These are phyloP conservation scores for Acanthamoeba culbertsoni DNA, from an alignment of 208 protist genomes.

Conservation along the genomic window DNA sequence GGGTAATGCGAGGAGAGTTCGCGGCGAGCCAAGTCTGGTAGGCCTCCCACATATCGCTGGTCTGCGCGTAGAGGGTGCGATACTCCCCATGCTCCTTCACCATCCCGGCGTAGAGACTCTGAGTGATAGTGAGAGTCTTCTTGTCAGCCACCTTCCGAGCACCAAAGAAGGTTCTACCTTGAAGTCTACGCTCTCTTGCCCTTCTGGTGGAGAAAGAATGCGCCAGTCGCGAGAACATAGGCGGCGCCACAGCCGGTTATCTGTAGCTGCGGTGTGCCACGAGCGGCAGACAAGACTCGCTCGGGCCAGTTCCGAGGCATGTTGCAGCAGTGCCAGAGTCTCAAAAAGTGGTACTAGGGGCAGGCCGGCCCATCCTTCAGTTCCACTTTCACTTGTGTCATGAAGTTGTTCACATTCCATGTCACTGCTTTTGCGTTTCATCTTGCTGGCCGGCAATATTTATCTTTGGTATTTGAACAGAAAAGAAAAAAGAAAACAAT, in stretches of 20 bases:
- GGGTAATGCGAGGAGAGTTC: neutral
- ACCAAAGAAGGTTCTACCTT: neutral
- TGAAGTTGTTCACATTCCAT: neutral
- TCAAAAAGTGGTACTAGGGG: neutral
- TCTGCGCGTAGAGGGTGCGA: neutral
- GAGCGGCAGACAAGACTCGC: neutral
- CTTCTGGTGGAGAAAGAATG: neutral
- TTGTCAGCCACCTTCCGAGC: neutral
- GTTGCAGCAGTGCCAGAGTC: neutral
- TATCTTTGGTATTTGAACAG: neutral
- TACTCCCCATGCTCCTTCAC: neutral
- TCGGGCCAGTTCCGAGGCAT: neutral
- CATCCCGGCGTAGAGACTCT: neutral
- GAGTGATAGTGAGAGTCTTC: no score
- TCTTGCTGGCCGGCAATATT: neutral
- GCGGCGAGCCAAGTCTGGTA: neutral
- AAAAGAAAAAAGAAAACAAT: neutral
- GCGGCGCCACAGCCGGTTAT: neutral
- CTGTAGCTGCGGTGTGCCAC: neutral
- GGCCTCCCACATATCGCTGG: slow-evolving; percentile 30
- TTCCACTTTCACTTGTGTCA: neutral
- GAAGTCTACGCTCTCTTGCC: neutral
- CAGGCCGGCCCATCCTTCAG: neutral
- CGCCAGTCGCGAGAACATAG: neutral
- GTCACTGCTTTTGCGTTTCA: neutral